Evolutionary conservation across 1,139 yeast genomes (phyloP), one percentile per base, ranked within the genome.

Genomic region (Torulaspora globosa): DNA sequence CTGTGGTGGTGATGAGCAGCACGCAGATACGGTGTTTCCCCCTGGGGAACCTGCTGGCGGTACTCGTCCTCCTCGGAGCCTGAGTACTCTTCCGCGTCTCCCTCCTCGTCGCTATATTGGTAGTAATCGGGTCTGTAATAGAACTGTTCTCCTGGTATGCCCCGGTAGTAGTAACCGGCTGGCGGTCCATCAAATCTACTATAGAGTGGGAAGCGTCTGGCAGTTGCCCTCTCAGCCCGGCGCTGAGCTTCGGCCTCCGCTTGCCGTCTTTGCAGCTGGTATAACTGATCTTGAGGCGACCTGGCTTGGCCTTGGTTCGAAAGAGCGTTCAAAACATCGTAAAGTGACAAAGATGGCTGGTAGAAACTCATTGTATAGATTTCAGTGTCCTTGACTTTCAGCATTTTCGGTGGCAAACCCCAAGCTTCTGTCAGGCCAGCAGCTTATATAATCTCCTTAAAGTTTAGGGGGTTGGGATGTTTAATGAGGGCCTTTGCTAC

Each of bases 341-440:
- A 60, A 16, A 60, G 43, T 1, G 66, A 62, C 43, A 60, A 31
- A 12, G 62, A 55, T 38, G 65, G 65, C 47, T 60, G 64, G 36
- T 60, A 56, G 36, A 58, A 62, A 41, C 62, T 62, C 66, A 62
- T 61, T 19, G n/a, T 18, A 11, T 29, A 14, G 3, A n/a, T 12
- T 5, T 34, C 14, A 32, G 28, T 23, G 16, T 7, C 32, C 8
- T 10, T 24, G 16, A 3, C 8, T 10, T 16, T 21, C 6, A 10
- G 2, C 33, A 12, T 6, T 24, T 12, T 5, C 18, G 9, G 28
- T 35, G 29, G 34, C 21, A 3, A 9, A 15, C 14, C 5, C 4
- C 14, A 6, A 11, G 28, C 3, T 3, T 11, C 14, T 14, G 11
- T 5, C 19, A 31, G 2, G 6, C 34, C 12, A 8, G 23, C 19